Base-by-base conservation (phyloP, 495 filamentous ascomycete species). In the Hypoxylon fuscum region DNA sequence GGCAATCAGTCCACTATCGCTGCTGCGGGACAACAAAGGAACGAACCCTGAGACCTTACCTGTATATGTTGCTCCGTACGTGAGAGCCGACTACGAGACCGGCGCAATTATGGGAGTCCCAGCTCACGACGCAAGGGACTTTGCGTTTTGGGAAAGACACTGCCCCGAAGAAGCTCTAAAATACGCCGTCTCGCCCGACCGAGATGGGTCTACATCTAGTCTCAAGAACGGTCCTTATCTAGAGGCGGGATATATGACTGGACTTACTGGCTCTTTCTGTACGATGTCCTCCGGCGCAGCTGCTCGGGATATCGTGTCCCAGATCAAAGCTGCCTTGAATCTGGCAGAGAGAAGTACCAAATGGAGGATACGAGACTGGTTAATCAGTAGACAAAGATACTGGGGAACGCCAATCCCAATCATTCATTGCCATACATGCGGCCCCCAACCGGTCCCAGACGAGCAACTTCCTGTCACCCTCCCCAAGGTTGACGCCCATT, bases 101-200 rank as follows among this genome's bases (percentile, higher is more conserved):
- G 91, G 91, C 1, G 91, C 91, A 4, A 89, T 96, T 5, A 96
- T 96, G 92, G 92, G 92, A 34, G 92, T 96, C 18, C 92, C 92
- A 0, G 92, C 87, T 1, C 92, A 96, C 58, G 92, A 96, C 69
- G 68, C 77, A 0, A 82, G 90, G 31, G 92, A 96, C 62, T 78
- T 88, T 72, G 79, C 81, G 4, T 96, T 96, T 66, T 96, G 90
- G 88, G 87, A 81, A 53, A 78, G 87, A 37, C 92, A 95, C 59
- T 73, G 73, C 18, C 70, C 73, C 65, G 70, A 83, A 63, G 64
- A 82, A 67, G 64, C 78, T 43, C 64, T 90, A 49, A 64, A 83
- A 65, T 70, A 78, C 56, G 85, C 83, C 15, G 72, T 87, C 4
- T 72, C 85, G 18, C 79, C 85, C 1, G 78, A 84, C 5, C 69